phyloP scores from a whole-genome alignment of 129 eudicot genomes.

The Lactuca saligna region DNA sequence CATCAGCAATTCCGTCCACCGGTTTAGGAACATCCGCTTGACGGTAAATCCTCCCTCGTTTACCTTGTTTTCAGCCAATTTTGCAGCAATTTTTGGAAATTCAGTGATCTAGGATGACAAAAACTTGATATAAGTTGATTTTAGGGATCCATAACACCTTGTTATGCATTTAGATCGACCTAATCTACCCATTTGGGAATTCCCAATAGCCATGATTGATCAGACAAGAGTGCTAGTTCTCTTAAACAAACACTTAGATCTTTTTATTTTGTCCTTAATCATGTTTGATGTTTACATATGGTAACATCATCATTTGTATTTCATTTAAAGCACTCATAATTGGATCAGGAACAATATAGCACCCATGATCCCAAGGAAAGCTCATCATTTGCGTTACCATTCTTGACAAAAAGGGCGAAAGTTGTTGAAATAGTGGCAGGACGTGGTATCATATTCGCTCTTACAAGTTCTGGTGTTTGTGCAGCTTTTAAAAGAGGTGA shows the following conservation, averaged over 20 bases:
- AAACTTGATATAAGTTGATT: background rate
- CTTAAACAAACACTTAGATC: background rate
- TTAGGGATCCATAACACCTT: background rate
- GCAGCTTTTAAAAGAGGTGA: constrained; percentile 81
- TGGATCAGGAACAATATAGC: constrained; percentile 51
- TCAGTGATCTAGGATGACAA: background rate
- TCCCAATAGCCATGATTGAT: background rate
- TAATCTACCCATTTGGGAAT: background rate
- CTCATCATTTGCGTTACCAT: constrained; percentile 47
- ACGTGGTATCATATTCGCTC: constrained; percentile 73
- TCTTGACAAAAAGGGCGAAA: constrained; percentile 64
- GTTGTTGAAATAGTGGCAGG: constrained; percentile 79
- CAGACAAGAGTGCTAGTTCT: background rate
- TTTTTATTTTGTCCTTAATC: background rate
- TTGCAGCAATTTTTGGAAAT: background rate
- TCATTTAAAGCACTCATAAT: constrained; percentile 1
- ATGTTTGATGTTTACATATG: background rate
- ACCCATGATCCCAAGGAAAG: constrained; percentile 75
- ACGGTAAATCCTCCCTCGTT: constrained; percentile 17
- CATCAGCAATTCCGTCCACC: constrained; percentile 25
- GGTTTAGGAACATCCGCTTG: constrained; percentile 37
- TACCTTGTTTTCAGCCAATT: background rate
- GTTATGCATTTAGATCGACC: constrained; percentile 2
- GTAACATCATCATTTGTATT: background rate
- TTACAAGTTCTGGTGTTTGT: constrained; percentile 79